These are phyloP conservation scores for Kwoniella heveanensis DNA, from an alignment of 768 basidiomycete species.

Conservation along the genomic window DNA sequence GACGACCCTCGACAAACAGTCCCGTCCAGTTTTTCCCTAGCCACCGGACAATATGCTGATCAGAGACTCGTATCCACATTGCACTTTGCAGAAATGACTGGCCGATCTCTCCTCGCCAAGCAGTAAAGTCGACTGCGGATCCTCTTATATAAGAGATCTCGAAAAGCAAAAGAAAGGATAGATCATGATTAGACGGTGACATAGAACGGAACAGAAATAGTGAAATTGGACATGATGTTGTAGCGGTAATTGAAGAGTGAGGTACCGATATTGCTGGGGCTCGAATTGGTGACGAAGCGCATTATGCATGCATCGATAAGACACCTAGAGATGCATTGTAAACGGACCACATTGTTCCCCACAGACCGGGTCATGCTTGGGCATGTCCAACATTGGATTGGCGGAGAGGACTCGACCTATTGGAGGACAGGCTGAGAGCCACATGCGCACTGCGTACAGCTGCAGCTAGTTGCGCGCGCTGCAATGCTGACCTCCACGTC, in stretches of 20 bases:
- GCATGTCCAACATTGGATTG: too few species aligned
- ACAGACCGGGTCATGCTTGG: too few species aligned
- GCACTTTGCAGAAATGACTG: conserved; percentile 62
- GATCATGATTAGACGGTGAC: neutral
- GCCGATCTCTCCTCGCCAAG: conserved; percentile 62
- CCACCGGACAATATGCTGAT: neutral
- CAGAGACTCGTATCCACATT: conserved; percentile 20
- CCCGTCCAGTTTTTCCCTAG: too few species aligned
- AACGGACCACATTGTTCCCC: too few species aligned
- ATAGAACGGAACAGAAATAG: neutral
- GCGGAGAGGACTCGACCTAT: too few species aligned
- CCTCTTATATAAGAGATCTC: too few species aligned
- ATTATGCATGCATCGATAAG: neutral
- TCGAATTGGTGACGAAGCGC: too few species aligned
- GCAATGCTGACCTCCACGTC: conserved; percentile 32
- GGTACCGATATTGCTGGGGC: neutral
- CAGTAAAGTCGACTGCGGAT: too few species aligned
- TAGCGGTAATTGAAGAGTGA: neutral
- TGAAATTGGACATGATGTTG: conserved; percentile 1
- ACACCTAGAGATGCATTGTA: too few species aligned
- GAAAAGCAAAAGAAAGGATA: neutral
- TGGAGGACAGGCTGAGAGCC: too few species aligned
- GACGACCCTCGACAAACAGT: too few species aligned
- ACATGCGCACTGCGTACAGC: too few species aligned
- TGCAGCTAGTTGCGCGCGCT: neutral